phyloP scores from a whole-genome alignment of 768 basidiomycete species.

The Suillus luteus region DNA sequence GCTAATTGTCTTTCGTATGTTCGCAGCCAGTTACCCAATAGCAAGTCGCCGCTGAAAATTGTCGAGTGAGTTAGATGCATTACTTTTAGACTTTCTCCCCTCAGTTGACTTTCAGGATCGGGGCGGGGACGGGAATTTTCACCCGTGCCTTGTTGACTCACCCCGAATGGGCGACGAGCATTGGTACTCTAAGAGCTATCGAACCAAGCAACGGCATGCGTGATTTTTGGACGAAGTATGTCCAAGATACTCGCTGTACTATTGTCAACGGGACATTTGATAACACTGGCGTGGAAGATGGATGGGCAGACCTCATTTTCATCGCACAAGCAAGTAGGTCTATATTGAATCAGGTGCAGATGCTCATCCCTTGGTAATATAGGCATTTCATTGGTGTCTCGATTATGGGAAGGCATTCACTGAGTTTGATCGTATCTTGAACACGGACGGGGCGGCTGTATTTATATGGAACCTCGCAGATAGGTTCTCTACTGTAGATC shows the following conservation, averaged over 20 bases:
- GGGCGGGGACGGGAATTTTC: slow-evolving; percentile 87
- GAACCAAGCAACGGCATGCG: slow-evolving; percentile 93
- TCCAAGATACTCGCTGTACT: slow-evolving; percentile 27
- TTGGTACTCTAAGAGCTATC: slow-evolving; percentile 62
- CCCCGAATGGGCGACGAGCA: slow-evolving; percentile 42
- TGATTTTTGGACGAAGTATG: slow-evolving; percentile 18
- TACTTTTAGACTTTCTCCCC: not conserved
- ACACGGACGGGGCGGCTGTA: slow-evolving; percentile 65
- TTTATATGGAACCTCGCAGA: slow-evolving; percentile 94
- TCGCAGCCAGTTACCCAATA: slow-evolving; percentile 48
- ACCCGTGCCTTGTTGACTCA: slow-evolving; percentile 77
- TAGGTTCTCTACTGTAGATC: slow-evolving; percentile 42
- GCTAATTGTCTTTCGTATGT: not conserved
- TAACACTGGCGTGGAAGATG: slow-evolving; percentile 54
- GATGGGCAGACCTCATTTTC: slow-evolving; percentile 79
- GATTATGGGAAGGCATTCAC: slow-evolving; percentile 72
- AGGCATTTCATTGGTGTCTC: slow-evolving; percentile 96
- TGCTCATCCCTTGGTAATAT: slow-evolving; percentile 4
- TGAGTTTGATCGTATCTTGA: slow-evolving; percentile 61
- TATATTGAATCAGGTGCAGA: slow-evolving; percentile 28
- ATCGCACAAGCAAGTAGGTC: slow-evolving; percentile 61
- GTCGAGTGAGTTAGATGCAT: slow-evolving; percentile 57
- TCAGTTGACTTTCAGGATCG: slow-evolving; percentile 51
- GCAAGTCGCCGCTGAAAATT: slow-evolving; percentile 52
- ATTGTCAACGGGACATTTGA: slow-evolving; percentile 71